Evolutionary conservation across 179 eudicot genomes (phyloP), one percentile per base, ranked within the genome.

Genomic region (Vitellaria paradoxa): DNA sequence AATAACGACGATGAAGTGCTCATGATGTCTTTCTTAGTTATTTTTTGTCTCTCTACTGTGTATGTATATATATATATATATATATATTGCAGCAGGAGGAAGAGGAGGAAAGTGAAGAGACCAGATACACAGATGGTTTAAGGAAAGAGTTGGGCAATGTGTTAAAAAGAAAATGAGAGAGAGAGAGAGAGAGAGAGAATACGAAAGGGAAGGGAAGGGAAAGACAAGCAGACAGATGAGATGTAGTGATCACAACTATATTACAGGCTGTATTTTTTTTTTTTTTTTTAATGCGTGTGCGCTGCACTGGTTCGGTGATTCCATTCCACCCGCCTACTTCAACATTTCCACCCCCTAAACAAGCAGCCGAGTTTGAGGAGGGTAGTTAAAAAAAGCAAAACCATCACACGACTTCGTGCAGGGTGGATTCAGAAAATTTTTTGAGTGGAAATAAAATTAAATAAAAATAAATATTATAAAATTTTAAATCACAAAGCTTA

Each of bases 1-100:
- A 81, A 78, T 7, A 79, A 75, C 17, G 86, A 78, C n/a, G n/a
- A n/a, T n/a, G n/a, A n/a, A n/a, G n/a, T n/a, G 73, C 79, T 78
- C 87, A 87, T 84, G 70, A 56, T 37, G 65, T 18, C 20, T 13
- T 17, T 74, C 47, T 56, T n/a, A 47, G 20, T 6, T 65, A 0
- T 10, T 55, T 37, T 12, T 56, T 56, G 61, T 2, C 17, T 56
- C 12, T 14, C 17, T 56, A 56, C 12, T 4, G 6, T 49, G 1
- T 50, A 50, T 7, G 5, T 50, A 1, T 50, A 7, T 12, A 7
- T 50, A 6, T 50, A 12, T 8, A 7, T 7, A 50, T 7, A 50
- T 50, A 50, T 50, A 50, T 50, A 12, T 8, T 0, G 55, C 12
- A 5, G 17, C 2, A 37, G 23, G 2, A 30, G 7, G 67, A 50